Percentiles rank a stretch among this genome's conserved stretches.
These are phyloP conservation scores for Pascua sp. DNA, from an alignment of 1,284 basidiomycete species.

Conservation along the genomic window DNA sequence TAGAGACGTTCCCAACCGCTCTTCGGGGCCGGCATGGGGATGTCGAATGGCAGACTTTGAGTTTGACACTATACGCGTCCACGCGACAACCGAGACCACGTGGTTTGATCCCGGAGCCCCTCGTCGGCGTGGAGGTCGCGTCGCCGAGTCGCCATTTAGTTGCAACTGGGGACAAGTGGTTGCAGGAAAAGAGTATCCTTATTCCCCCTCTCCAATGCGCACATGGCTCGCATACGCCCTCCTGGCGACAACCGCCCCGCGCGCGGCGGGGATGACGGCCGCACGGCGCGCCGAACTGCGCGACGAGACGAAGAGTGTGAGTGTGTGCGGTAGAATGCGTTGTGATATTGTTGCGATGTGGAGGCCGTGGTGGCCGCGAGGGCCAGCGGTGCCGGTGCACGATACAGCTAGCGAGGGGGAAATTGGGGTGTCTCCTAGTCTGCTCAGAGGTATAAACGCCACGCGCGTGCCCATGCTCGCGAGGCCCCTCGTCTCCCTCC, in stretches of 20 bases:
- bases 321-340: neutral
- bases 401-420: neutral
- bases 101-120: too few species aligned
- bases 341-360: too few species aligned
- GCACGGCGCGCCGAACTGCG: slow-evolving; percentile 10
- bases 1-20: too few species aligned
- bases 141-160: too few species aligned
- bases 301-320: slow-evolving; percentile 13
- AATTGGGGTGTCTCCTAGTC: neutral
- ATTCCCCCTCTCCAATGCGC: slow-evolving; percentile 5
- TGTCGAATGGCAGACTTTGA: too few species aligned
- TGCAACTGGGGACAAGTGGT: too few species aligned
- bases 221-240: slow-evolving; percentile 1
- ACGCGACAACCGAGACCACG: too few species aligned
- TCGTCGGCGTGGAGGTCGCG: too few species aligned
- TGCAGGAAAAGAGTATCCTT: too few species aligned
- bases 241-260: neutral
- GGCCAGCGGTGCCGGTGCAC: neutral
- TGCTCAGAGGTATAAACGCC: neutral
- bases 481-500: neutral
- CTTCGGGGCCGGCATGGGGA: too few species aligned
- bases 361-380: neutral
- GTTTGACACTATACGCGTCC: too few species aligned
- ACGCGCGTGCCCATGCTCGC: neutral
- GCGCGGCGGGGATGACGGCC: slow-evolving; percentile 4